These are phyloP conservation scores for Tagetes patula DNA, from an alignment of 129 eudicot species.

Conservation along the genomic window DNA sequence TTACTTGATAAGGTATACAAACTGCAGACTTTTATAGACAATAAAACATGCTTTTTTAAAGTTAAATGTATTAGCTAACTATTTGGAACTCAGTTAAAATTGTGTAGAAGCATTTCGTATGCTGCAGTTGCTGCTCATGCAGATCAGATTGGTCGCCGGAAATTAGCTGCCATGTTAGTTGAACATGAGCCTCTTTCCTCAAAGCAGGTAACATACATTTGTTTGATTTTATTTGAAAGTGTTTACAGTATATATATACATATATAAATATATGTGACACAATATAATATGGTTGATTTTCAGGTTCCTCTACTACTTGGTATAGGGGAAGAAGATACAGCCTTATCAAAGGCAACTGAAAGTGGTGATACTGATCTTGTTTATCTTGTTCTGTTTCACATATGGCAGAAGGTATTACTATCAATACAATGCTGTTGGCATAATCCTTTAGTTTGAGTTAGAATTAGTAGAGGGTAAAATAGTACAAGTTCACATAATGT, in stretches of 20 bases:
- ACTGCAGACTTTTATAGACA: constrained; percentile 6
- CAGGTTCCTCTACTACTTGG: constrained; percentile 95
- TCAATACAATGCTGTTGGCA: neutral
- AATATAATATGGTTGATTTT: constrained; percentile 11
- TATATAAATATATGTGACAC: neutral
- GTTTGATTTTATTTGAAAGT: neutral
- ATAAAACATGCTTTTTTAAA: constrained; percentile 1
- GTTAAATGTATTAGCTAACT: constrained; percentile 23
- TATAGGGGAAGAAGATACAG: constrained; percentile 95
- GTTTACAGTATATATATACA: neutral
- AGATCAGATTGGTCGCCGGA: constrained; percentile 88
- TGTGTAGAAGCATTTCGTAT: constrained; percentile 93
- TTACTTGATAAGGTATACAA: constrained; percentile 75
- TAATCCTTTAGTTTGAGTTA: neutral
- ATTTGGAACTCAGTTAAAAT: constrained; percentile 60
- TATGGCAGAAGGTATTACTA: constrained; percentile 81
- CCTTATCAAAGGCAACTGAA: constrained; percentile 82
- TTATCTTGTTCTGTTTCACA: constrained; percentile 88
- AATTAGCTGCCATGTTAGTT: constrained; percentile 96
- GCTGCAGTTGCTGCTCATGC: constrained; percentile 99
- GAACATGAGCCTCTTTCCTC: constrained; percentile 98
- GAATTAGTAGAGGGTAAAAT: neutral
- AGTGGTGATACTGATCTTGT: constrained; percentile 98
- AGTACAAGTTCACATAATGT: constrained; percentile 18
- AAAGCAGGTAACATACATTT: constrained; percentile 61